Base-by-base conservation (phyloP, 352 stramenopile species). In the Blastocystis sp. region DNA sequence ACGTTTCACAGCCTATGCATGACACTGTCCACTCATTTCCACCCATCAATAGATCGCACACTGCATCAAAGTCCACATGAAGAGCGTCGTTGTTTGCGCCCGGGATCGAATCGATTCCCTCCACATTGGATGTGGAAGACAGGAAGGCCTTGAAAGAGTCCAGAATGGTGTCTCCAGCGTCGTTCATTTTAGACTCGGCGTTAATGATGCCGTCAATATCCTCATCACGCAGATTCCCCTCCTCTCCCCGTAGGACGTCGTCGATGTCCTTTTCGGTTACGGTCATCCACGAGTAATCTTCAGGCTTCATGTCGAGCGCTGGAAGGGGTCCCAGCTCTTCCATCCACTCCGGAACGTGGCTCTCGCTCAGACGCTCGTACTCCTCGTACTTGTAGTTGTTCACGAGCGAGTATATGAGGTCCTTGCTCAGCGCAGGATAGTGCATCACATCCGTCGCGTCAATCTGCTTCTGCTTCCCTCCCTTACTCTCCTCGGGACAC, bases 71-170 rank as follows among this genome's bases (percentile, higher is more conserved):
- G 40, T 81, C 59, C 10, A 81, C 19, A 24, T 43, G 9, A 21
- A 81, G 45, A 48, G 6, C 65, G n/a, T 65, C 28, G 4, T 59
- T 34, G 34, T 10, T 21, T 43, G 14, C 19, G 3, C 17, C 21
- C 3, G 9, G 17, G 21, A 79, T 64, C 0, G 11, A 68, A 40
- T 81, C 71, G 9, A 81, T 61, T 19, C 71, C 71, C 57, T 81
- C 71, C 28, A 81, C 48, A 21, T 81, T 81, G 9, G 71, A 81
- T 34, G 63, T 61, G 9, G 71, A 48, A 7, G 24, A 64, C 9
- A 81, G 52, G 28, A 81, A 81, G 7, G 71, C 19, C n/a, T 81
- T 81, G 28, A 81, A 81, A 4, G 71, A 81, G 34, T 81, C 48
- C 71, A 81, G 71, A 59, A 81, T 24, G 1, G 14, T 19, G 10